These are phyloP conservation scores for Chaetomiaceae sp. DNA, from an alignment of 2,329 filamentous ascomycete species.

Conservation along the genomic window DNA sequence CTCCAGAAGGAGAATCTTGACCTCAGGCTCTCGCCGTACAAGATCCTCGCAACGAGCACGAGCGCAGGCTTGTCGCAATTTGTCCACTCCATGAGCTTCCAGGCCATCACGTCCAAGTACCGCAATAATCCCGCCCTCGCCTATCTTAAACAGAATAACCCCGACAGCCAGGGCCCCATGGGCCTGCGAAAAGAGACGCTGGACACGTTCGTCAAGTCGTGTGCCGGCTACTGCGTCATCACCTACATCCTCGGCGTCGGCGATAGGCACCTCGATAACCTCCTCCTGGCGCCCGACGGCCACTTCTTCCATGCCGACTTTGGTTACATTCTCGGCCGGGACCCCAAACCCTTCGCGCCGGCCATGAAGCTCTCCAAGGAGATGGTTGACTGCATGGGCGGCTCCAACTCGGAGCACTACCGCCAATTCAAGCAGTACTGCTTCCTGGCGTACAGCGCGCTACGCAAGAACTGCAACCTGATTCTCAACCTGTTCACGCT, in stretches of 20 bases:
- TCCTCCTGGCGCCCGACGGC: constrained; percentile 81
- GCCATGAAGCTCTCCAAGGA: constrained; percentile 96
- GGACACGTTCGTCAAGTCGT: constrained; percentile 93
- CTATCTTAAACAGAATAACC: constrained; percentile 85
- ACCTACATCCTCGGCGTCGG: constrained; percentile 96
- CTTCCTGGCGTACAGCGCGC: constrained; percentile 86
- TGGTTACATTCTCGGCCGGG: constrained; percentile 93
- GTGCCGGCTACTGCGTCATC: constrained; percentile 96
- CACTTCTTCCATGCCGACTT: constrained; percentile 99
- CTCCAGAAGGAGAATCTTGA: constrained; percentile 95
- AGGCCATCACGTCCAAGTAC: constrained; percentile 78
- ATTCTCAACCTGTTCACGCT: constrained; percentile 93
- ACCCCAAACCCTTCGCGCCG: constrained; percentile 95
- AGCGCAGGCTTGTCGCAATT: constrained; percentile 91
- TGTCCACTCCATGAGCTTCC: constrained; percentile 78
- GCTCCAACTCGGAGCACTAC: constrained; percentile 74
- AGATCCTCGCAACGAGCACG: constrained; percentile 88
- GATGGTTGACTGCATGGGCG: constrained; percentile 99
- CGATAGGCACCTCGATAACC: constrained; percentile 91
- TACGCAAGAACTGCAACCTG: constrained; percentile 83
- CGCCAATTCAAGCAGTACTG: constrained; percentile 90
- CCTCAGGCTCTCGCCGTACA: constrained; percentile 90
- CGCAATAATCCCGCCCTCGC: constrained; percentile 68
- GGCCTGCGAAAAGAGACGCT: constrained; percentile 88
- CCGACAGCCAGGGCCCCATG: constrained; percentile 73